Conservation (phyloP, 345 rosid genomes). For the Gossypium bickii region DNA sequence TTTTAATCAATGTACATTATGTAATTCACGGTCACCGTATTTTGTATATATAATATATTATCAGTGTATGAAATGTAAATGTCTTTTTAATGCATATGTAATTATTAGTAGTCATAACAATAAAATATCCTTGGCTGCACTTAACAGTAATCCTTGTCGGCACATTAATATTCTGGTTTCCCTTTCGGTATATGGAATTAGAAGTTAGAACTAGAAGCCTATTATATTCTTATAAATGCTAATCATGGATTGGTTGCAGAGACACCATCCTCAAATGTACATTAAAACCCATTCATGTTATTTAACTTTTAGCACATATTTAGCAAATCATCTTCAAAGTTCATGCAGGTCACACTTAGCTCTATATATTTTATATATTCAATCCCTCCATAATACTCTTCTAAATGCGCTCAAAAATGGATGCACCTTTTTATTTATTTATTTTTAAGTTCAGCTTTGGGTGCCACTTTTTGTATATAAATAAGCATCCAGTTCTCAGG, state of each 20-base stretch:
- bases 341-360: slow-evolving; percentile 6
- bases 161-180: not conserved
- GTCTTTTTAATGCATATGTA: too few relatives aligned
- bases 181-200: not conserved
- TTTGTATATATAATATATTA: too few relatives aligned
- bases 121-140: not conserved
- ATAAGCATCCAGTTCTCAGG: slow-evolving; percentile 10
- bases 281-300: not conserved
- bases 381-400: not conserved
- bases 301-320: not conserved
- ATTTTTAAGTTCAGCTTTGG: not conserved
- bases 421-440: not conserved
- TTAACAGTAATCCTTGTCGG: not conserved
- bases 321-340: slow-evolving; percentile 10
- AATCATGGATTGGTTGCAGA: not conserved
- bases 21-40: too few relatives aligned
- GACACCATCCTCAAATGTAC: not conserved
- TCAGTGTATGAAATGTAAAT: too few relatives aligned
- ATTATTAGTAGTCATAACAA: not conserved
- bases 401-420: not conserved
- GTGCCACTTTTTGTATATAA: slow-evolving; percentile 20
- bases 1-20: too few relatives aligned
- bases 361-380: not conserved
- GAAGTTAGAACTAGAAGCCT: not conserved
- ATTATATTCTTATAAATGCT: not conserved